Base-by-base conservation (phyloP, 805 yeast genomes). In the Grigorovia transvaalensis region DNA sequence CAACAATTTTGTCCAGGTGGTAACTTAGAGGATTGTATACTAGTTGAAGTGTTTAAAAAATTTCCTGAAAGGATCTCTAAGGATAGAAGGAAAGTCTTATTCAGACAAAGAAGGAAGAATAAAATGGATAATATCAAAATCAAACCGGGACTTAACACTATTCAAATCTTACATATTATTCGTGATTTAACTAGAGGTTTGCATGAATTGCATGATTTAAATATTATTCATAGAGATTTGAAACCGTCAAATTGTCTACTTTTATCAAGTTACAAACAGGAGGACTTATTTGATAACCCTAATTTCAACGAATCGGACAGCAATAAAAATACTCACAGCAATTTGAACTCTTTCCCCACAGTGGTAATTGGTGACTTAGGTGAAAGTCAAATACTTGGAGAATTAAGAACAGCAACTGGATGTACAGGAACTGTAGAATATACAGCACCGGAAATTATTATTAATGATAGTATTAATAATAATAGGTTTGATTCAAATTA, bases 1-100 rank as follows among this genome's bases (percentile, higher is more conserved):
- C 91, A 86, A 65, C 96, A 89, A 62, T 89, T 85, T 63, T 89
- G 96, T 62, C 84, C 80, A 49, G 96, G 96, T 15, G 96, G 96
- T 0, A 88, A 88, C 44, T 67, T 89, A 52, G 96, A 89, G 59
- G 85, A 81, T 50, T 74, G 84, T 56, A 72, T 84, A 1, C 57
- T 65, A 6, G 61, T 63, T 20, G 59, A 64, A 41, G 65, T 66
- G 1, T 54, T 62, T 69, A 49, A 62, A 64, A 43, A 59, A 63
- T 56, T 56, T 23, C 76, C 79, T 1, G 68, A 67, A 46, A 59
- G 61, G 23, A 68, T 65, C 9, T 57, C 71, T 13, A 60, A 65
- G 8, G 68, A 73, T 29, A 66, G 74, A 56, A 75, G 78, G 52
- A 72, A 67, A 56, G 56, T 62, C 49, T 59, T 61, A 47, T 63